These are phyloP conservation scores for Neurospora discreta DNA, from an alignment of 495 filamentous ascomycete genomes.

Conservation along the genomic window DNA sequence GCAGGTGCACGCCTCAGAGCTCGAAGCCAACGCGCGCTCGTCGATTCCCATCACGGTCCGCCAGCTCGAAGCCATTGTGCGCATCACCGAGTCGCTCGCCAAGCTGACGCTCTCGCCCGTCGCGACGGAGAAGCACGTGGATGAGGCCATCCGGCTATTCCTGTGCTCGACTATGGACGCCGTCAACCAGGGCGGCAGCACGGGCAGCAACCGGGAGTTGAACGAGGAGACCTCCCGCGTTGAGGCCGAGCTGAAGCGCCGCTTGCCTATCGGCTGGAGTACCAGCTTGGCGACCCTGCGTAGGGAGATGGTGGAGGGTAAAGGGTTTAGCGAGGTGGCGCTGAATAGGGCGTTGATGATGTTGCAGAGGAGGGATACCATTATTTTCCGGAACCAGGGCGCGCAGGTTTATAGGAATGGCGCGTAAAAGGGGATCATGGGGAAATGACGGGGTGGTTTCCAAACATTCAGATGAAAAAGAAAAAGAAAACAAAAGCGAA, in stretches of 20 bases:
- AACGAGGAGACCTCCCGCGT: slow-evolving; percentile 81
- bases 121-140: slow-evolving; percentile 83
- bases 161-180: slow-evolving; percentile 97
- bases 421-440: slow-evolving; percentile 11
- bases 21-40: slow-evolving; percentile 75
- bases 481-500: neutral
- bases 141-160: slow-evolving; percentile 97
- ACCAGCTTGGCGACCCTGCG: slow-evolving; percentile 78
- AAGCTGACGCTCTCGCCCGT: slow-evolving; percentile 79
- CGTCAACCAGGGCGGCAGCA: slow-evolving; percentile 65
- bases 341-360: slow-evolving; percentile 77
- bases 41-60: slow-evolving; percentile 96
- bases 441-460: neutral
- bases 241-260: slow-evolving; percentile 79
- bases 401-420: slow-evolving; percentile 73
- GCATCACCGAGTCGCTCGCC: slow-evolving; percentile 91
- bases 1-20: slow-evolving; percentile 83
- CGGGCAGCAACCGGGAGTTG: slow-evolving; percentile 71
- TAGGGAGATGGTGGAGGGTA: slow-evolving; percentile 80
- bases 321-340: slow-evolving; percentile 77
- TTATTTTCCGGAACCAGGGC: slow-evolving; percentile 84
- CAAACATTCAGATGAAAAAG: neutral
- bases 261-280: slow-evolving; percentile 90
- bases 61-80: slow-evolving; percentile 92
- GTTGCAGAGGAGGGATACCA: slow-evolving; percentile 75